Base-by-base conservation (phyloP, 2,329 filamentous ascomycete species). In the Colletotrichum sp. region DNA sequence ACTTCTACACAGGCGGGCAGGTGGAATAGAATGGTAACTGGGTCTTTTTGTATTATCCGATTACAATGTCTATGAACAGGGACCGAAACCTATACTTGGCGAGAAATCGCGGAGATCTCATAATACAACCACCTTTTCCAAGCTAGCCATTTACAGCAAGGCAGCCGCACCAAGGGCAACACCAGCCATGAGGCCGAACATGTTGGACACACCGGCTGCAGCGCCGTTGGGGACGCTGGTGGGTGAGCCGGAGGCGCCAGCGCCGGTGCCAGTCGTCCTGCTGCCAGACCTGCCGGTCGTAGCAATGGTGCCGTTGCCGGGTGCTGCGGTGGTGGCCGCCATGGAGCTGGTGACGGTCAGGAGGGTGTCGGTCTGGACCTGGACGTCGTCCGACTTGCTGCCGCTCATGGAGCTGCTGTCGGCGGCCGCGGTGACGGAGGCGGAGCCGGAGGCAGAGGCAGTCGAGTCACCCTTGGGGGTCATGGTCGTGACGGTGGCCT, bases 1-100 rank as follows among this genome's bases (percentile, higher is more conserved):
- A 67, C 52, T 83, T 65, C 78, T 84, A 9, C 81, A 1, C 62
- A 12, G 34, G 62, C 6, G 68, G 62, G 1, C 60, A 26, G 6
- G 48, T 66, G 16, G 36, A 13, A 32, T 36, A 48, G 13, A 26
- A 39, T 18, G 15, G 15, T 12, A 71, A 26, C 18, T 60, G 26
- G 26, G 24, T 48, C n/a, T 24, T 22, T 34, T 34, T 48, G 26
- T 62, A 68, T 62, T 71, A 65, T 39, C 24, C 16, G 28, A 55
- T 62, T 75, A 66, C 15, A n/a, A 66, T 36, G n/a, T 63, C 24
- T 57, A 64, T 30, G 15, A 34, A 24, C 30, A 32, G 34, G 59
- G 7, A 13, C 2, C 24, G 16, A 24, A 16, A 24, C 64, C 22
- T 28, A 6, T 57, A 32, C 9, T 13, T 52, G 8, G 18, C 18